Evolutionary conservation across 352 stramenopile species (phyloP), one percentile per base, ranked within the genome.

Genomic region (Phytophthora hibernalis): DNA sequence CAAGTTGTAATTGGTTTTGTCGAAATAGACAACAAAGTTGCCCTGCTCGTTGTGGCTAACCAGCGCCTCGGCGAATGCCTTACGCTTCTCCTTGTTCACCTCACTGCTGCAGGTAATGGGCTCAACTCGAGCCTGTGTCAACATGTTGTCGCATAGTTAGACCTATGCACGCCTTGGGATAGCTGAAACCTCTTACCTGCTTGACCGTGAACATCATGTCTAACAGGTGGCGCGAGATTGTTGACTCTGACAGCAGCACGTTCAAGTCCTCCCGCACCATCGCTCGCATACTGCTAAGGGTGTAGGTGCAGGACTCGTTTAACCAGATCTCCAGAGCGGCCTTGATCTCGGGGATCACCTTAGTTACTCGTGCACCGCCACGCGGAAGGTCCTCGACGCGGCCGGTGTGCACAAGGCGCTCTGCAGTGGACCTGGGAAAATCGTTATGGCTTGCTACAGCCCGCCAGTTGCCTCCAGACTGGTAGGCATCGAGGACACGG

Each of bases 1-100:
- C 5, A 71, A 6, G 16, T 71, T 75, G 38, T 31, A 71, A 18
- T 75, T 71, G 0, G 61, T 75, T 10, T 71, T 61, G 21, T 67
- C 51, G 15, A 54, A 65, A 22, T 59, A 71, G 0, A 68, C n/a
- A 16, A 75, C 61, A 5, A 58, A 61, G 20, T 71, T 18, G n/a
- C n/a, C 62, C 18, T 43, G 6, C 6, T 54, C 42, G 16, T 63
- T 31, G 60, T 61, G 48, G 24, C 30, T 2, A 11, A 59, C 1
- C 3, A 59, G 52, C 1, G 22, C 22, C 3, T 43, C 38, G 18
- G 52, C 62, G 38, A 68, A 67, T 2, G 35, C 20, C 18, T 53
- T 67, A 11, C 48, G 51, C 30, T 76, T 76, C 16, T 28, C 44
- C 45, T 72, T 71, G 51, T 71, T 76, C 3, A 45, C 26, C 31